These are phyloP conservation scores for Cutaneotrichosporon sp. DNA, from an alignment of 1,284 basidiomycete species.

Conservation along the genomic window DNA sequence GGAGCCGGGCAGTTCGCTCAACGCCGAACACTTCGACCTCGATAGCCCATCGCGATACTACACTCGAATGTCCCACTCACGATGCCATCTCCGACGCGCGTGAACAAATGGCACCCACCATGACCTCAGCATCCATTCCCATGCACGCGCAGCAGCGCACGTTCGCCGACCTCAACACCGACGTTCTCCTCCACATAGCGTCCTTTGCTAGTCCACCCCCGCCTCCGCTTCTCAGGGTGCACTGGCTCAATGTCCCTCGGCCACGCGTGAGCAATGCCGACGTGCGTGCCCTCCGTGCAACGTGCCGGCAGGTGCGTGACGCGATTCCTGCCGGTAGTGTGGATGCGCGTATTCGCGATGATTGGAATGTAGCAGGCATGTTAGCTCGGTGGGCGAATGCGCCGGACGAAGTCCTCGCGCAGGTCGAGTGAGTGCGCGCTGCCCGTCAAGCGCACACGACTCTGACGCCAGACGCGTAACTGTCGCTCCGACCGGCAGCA, in stretches of 20 bases:
- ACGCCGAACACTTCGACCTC: too few species aligned
- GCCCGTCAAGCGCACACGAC: too few species aligned
- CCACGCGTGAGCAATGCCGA: not conserved
- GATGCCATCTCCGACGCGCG: too few species aligned
- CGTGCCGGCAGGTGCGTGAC: not conserved
- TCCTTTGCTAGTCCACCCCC: not conserved
- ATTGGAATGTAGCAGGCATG: not conserved
- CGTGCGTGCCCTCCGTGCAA: not conserved
- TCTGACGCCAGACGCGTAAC: slow-evolving; percentile 1
- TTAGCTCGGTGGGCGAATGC: not conserved
- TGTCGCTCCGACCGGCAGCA: not conserved
- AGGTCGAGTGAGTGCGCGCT: not conserved
- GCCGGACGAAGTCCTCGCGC: not conserved
- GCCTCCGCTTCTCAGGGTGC: not conserved
- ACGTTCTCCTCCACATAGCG: slow-evolving; percentile 6
- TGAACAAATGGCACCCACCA: too few species aligned
- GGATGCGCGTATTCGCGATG: not conserved
- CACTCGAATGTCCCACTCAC: too few species aligned
- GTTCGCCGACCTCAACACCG: slow-evolving; percentile 10
- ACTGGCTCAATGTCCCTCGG: not conserved
- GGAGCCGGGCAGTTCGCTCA: too few species aligned
- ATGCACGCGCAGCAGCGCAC: not conserved
- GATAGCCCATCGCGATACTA: too few species aligned
- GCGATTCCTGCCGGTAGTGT: not conserved
- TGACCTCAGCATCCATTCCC: too few species aligned